Evolutionary conservation across 2,329 filamentous ascomycete species (phyloP).

Genomic region (Pseudogymnoascus sp.): DNA sequence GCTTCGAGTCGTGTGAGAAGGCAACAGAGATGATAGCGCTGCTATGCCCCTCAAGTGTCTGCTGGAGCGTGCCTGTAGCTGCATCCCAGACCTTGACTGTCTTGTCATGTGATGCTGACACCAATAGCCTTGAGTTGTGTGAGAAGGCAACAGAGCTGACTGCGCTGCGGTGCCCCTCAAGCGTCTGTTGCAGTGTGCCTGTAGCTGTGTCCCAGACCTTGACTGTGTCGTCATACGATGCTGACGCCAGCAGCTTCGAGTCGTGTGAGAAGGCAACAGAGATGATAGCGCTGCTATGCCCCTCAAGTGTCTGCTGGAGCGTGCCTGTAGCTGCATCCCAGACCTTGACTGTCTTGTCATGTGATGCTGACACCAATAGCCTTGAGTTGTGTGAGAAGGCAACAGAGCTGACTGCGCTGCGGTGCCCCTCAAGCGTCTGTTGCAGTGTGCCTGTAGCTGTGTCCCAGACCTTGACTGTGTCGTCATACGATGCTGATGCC

Average conservation of each 20-base stretch:
- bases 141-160: constrained; percentile 12
- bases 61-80: too few relatives aligned
- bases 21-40: too few relatives aligned
- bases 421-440: too few relatives aligned
- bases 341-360: constrained; percentile 6
- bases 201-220: constrained; percentile 13
- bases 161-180: constrained; percentile 11
- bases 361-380: constrained; percentile 4
- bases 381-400: constrained; percentile 11
- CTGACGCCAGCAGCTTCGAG: constrained; percentile 8
- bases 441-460: too few relatives aligned
- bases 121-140: constrained; percentile 8
- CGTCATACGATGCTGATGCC: too few relatives aligned
- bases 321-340: constrained; percentile 16
- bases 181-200: constrained; percentile 13
- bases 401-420: constrained; percentile 4
- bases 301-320: constrained; percentile 14
- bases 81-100: too few relatives aligned
- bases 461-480: too few relatives aligned
- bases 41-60: too few relatives aligned
- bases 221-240: neutral
- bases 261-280: constrained; percentile 11
- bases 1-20: too few relatives aligned
- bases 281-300: constrained; percentile 10
- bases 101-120: too few relatives aligned